Evolutionary conservation across 2,329 filamentous ascomycete genomes (phyloP).

Genomic region (Botrytis fabae): DNA sequence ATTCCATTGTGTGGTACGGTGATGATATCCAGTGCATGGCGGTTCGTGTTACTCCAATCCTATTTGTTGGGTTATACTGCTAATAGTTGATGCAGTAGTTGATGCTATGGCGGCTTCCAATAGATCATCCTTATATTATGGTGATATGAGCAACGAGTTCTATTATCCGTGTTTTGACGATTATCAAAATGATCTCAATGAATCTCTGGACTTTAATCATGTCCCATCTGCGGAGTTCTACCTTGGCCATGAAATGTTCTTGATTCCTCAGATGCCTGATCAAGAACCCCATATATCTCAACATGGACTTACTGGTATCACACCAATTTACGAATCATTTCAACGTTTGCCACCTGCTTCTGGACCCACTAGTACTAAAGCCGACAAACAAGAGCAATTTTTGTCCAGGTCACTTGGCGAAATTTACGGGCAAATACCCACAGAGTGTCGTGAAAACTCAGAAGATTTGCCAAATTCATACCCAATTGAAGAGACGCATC

Average conservation of each 20-base stretch:
- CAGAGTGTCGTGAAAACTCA: not conserved
- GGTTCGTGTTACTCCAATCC: not conserved
- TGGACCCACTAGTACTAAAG: not conserved
- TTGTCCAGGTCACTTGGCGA: not conserved
- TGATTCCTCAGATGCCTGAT: conserved; percentile 4
- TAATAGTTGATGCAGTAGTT: not conserved
- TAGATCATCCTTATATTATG: conserved; percentile 3
- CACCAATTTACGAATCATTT: not conserved
- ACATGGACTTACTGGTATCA: not conserved
- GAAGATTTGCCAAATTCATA: not conserved
- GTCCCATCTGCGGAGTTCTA: conserved; percentile 8
- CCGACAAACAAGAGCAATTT: not conserved
- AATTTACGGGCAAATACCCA: not conserved
- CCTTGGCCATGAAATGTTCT: conserved; percentile 11
- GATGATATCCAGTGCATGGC: not conserved
- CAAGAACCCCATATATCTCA: not conserved
- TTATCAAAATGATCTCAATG: conserved; percentile 3
- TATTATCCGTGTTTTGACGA: conserved; percentile 3
- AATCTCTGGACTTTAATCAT: conserved; percentile 1
- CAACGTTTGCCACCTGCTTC: not conserved
- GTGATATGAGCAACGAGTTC: conserved; percentile 10
- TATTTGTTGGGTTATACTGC: not conserved
- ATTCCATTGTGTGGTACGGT: not conserved
- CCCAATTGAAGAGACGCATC: not conserved
- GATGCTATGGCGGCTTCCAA: not conserved